Evolutionary conservation across 148 eudicot genomes (phyloP), one percentile per base, ranked within the genome.

Genomic region (Hydrangea macrophylla): DNA sequence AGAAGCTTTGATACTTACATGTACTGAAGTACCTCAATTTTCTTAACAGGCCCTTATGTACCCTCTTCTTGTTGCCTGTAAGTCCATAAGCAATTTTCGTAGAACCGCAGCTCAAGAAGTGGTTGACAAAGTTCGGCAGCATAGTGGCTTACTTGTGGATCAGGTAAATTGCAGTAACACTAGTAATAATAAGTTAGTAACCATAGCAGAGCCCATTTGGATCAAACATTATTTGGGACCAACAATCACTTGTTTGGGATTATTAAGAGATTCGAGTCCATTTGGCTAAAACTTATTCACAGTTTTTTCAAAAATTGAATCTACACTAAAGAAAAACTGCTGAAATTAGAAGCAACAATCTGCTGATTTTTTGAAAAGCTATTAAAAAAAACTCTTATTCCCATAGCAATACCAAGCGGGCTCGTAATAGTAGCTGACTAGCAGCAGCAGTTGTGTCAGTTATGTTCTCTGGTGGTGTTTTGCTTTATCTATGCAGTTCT

Each of bases 11-110:
- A 24, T 10, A 42, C 10, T 57, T 25, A 13, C 35, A 61, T 55
- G 27, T 55, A 18, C 22, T 32, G 58, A 69, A 26, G 36, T 31
- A 39, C 26, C 32, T 65, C 25, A 57, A 73, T 64, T 13, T 65
- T 28, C 39, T 31, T 48, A 55, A 28, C 88, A 95, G 99, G 99
- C 99, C 75, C 97, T 91, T 71, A 89, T 95, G 96, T 95, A 95
- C 78, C 99, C 99, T 50, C 97, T 95, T 72, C 97, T 95, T 70
- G 97, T 91, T 81, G 99, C 99, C 25, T 95, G 99, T 80, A 95
- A 91, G 79, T 91, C 99, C 53, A 87, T 95, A 73, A 95, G 97
- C 82, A 92, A 81, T 63, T 76, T 87, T 62, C 90, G 97, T 63
- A 91, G 78, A 81, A 90, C 90, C 76, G 97, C 99, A 23, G 99